Evolutionary conservation across 177 flowering plant species (phyloP).

Genomic region (Tripterygium wilfordii): DNA sequence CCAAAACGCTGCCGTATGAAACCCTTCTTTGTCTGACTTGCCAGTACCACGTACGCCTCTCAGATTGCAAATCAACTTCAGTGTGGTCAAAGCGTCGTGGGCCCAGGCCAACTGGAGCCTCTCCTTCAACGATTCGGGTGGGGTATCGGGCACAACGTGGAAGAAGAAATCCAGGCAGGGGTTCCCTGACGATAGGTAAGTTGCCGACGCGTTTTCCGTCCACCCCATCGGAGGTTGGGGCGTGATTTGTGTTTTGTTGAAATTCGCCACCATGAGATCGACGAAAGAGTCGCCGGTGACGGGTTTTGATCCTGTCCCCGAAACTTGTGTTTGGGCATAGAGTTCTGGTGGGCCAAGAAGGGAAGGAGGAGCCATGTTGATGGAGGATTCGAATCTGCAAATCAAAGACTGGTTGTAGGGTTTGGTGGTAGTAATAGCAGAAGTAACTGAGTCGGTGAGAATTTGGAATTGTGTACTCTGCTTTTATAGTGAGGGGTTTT

Average conservation of each 20-base stretch:
- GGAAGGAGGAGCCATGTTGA: conserved; percentile 2
- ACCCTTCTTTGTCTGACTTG: conserved; percentile 56
- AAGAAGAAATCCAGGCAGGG: conserved; percentile 69
- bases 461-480: no score
- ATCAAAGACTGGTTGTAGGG: not conserved
- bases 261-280: conserved; percentile 9
- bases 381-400: not conserved
- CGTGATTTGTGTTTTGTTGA: not conserved
- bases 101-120: conserved; percentile 36
- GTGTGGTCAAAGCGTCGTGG: conserved; percentile 33
- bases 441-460: no score
- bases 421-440: no score
- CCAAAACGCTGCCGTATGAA: conserved; percentile 56
- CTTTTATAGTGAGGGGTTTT: no score
- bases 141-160: conserved; percentile 53
- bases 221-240: conserved; percentile 22
- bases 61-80: conserved; percentile 50
- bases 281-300: conserved; percentile 1
- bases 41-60: conserved; percentile 63
- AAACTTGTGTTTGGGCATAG: not conserved
- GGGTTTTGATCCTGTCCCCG: not conserved
- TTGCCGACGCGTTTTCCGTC: conserved; percentile 45
- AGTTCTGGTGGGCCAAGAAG: conserved; percentile 10
- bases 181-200: conserved; percentile 47
- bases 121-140: conserved; percentile 19